These are phyloP conservation scores for Podaxis sp. DNA, from an alignment of 768 basidiomycete species.

Conservation along the genomic window DNA sequence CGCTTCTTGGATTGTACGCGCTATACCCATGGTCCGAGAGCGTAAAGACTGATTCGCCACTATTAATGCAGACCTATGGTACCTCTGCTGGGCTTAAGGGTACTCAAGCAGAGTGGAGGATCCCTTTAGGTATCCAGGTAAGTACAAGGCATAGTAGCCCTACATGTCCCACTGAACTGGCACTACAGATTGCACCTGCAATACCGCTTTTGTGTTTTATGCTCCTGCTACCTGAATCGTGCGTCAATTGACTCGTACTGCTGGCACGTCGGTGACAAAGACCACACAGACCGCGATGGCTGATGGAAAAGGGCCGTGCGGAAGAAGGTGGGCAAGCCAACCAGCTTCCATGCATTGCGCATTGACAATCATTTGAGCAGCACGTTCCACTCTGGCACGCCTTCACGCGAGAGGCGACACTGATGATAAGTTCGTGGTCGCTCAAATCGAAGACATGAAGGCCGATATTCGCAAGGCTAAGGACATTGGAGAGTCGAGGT, in stretches of 20 bases:
- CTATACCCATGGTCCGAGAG: not conserved
- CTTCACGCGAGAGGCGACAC: conserved; percentile 48
- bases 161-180: not conserved
- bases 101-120: conserved; percentile 41
- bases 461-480: conserved; percentile 29
- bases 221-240: conserved; percentile 48
- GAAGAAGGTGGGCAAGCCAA: conserved; percentile 33
- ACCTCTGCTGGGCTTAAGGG: conserved; percentile 34
- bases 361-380: conserved; percentile 12
- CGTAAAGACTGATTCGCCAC: not conserved
- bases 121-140: conserved; percentile 43
- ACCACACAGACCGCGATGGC: conserved; percentile 37
- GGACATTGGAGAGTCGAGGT: conserved; percentile 38
- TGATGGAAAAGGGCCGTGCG: conserved; percentile 45
- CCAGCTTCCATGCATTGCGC: not conserved
- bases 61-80: conserved; percentile 30
- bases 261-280: not conserved
- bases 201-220: conserved; percentile 48
- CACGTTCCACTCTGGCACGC: conserved; percentile 38
- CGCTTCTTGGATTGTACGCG: conserved; percentile 41
- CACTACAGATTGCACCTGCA: conserved; percentile 35
- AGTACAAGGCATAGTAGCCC: not conserved
- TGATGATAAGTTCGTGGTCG: conserved; percentile 41
- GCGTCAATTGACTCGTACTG: conserved; percentile 12
- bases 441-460: conserved; percentile 41